Evolutionary conservation across 345 rosid genomes (phyloP), one percentile per base, ranked within the genome.

Genomic region (Geranium rotundifolium): DNA sequence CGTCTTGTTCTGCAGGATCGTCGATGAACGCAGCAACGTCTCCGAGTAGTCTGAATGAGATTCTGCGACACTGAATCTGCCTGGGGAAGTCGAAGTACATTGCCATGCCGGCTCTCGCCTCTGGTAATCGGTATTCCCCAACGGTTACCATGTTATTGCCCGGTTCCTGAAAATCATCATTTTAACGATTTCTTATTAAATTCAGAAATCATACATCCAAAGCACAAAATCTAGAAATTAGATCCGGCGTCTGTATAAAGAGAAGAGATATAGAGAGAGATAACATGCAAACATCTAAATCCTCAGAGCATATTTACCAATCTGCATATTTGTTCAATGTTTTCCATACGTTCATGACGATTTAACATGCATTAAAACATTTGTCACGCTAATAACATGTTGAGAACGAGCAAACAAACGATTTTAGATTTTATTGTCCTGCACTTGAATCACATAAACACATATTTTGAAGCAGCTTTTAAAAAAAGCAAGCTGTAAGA

Each of bases 1-100:
- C 98, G 75, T 82, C 96, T 54, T 70, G 76, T 31, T 91, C 96
- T 2, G 89, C 73, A 2, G 85, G 89, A 60, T 87, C 96, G 75
- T 89, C 96, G 15, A 62, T 52, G 50, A 86, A 91, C 59, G 87
- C 89, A 7, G 87, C 78, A 57, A 90, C 85, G 64, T 90, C 97
- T 30, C 97, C 97, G 1, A 87, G 78, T 64, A 90, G 90, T 64
- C 68, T 83, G 72, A 90, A 82, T 2, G 75, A 69, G 49, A 90
- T 68, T 73, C 85, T 79, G 1, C 79, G 81, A 60, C 81, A 66
- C 71, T 89, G 98, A 20, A 85, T 56, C 59, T 75, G 75, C 63
- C 82, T 68, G 17, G 95, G 93, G 73, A 89, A 89, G 64, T 89
- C 93, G 3, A 87, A 92, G 84, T 85, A 92, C 95, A 92, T 75